phyloP scores from a whole-genome alignment of 176 grass and related monocot genomes.

The Secale cereale region DNA sequence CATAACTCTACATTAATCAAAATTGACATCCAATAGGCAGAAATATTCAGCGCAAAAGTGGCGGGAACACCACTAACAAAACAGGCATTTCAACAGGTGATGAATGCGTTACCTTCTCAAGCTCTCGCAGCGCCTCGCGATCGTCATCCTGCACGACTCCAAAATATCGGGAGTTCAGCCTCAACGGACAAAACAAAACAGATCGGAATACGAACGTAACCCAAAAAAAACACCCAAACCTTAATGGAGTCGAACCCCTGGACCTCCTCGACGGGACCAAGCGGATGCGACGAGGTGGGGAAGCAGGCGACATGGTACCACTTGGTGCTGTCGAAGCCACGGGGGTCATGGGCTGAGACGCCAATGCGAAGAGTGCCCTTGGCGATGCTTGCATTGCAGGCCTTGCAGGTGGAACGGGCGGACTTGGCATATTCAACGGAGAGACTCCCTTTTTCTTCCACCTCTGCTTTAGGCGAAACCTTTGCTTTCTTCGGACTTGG shows the following conservation, averaged over 20 bases:
- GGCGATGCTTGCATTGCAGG: constrained; percentile 28
- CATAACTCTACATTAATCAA: not conserved
- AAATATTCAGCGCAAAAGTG: not conserved
- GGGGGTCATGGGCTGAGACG: constrained; percentile 29
- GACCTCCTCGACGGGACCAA: constrained; percentile 50
- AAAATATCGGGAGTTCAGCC: constrained; percentile 6
- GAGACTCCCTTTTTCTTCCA: constrained; percentile 17
- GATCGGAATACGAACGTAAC: not conserved
- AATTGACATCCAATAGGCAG: not conserved
- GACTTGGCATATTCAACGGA: constrained; percentile 48
- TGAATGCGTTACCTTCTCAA: constrained; percentile 35
- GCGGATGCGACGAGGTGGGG: constrained; percentile 31
- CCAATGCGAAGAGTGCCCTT: constrained; percentile 42
- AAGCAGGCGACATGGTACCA: constrained; percentile 80
- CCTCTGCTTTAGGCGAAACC: constrained; percentile 29
- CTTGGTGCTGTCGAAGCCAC: constrained; percentile 50
- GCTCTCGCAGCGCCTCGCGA: constrained; percentile 45
- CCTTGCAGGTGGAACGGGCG: constrained; percentile 37
- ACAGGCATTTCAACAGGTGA: not conserved
- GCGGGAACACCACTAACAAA: not conserved
- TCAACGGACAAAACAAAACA: not conserved
- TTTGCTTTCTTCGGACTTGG: constrained; percentile 51
- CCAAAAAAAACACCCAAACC: constrained; percentile 21
- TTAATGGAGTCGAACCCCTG: constrained; percentile 67
- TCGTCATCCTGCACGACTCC: constrained; percentile 46